phyloP scores from a whole-genome alignment of 2,329 filamentous ascomycete genomes.

The Penicillium italicum region DNA sequence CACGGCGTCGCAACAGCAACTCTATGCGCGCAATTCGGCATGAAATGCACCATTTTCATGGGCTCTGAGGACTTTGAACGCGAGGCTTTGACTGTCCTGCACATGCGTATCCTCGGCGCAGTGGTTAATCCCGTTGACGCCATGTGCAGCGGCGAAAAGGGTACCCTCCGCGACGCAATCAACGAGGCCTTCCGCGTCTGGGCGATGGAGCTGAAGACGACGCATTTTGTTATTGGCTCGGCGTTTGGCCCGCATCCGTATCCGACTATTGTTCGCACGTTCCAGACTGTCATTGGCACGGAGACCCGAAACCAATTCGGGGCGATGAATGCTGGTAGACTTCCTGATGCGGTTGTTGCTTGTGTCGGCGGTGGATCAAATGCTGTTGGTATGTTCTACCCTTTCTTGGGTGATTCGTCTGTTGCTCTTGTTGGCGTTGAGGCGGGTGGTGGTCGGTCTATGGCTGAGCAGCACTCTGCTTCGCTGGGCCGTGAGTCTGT shows the following conservation, averaged over 20 bases:
- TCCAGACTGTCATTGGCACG: slow-evolving; percentile 75
- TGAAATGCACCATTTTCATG: slow-evolving; percentile 98
- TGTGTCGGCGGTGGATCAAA: slow-evolving; percentile 94
- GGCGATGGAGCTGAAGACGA: slow-evolving; percentile 83
- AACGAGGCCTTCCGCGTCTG: slow-evolving; percentile 90
- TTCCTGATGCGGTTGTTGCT: slow-evolving; percentile 92
- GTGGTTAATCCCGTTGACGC: slow-evolving; percentile 74
- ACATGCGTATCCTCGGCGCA: slow-evolving; percentile 89
- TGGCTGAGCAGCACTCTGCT: slow-evolving; percentile 76
- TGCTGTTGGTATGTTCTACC: slow-evolving; percentile 94
- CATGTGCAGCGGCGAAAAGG: slow-evolving; percentile 55
- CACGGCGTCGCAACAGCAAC: slow-evolving; percentile 96
- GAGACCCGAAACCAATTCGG: slow-evolving; percentile 89
- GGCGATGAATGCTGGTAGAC: slow-evolving; percentile 61
- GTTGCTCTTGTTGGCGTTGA: slow-evolving; percentile 90
- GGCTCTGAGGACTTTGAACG: slow-evolving; percentile 90
- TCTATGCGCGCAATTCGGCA: slow-evolving; percentile 91
- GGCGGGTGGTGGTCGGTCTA: slow-evolving; percentile 82
- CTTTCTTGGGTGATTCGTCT: slow-evolving; percentile 73
- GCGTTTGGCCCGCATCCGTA: slow-evolving; percentile 95
- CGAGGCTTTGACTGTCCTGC: slow-evolving; percentile 92
- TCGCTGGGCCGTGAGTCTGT: slow-evolving; percentile 78
- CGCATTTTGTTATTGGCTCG: slow-evolving; percentile 94
- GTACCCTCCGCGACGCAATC: slow-evolving; percentile 76
- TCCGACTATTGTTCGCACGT: slow-evolving; percentile 87